Evolutionary conservation across 768 basidiomycete species (phyloP).

Genomic region (Gloeopeniophorella convolvens): DNA sequence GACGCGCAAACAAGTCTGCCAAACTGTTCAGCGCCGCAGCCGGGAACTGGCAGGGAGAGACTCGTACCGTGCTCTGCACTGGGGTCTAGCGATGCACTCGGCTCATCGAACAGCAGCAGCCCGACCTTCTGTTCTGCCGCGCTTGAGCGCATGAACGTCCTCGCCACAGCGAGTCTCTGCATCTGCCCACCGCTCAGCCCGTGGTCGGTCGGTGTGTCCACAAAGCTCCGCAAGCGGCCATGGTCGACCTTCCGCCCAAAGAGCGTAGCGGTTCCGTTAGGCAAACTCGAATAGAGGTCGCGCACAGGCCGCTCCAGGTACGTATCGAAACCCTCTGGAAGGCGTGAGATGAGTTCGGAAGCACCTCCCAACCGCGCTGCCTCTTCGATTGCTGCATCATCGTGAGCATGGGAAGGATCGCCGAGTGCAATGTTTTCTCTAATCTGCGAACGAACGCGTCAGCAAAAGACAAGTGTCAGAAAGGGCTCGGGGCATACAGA

Average conservation of each 20-base stretch:
- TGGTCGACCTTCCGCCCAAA: slow-evolving; percentile 50
- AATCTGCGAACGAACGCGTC: slow-evolving; percentile 38
- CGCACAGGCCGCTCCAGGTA: slow-evolving; percentile 63
- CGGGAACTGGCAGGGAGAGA: background rate
- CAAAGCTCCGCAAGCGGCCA: background rate
- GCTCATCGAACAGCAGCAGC: slow-evolving; percentile 64
- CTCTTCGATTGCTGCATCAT: slow-evolving; percentile 52
- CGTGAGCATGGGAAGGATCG: slow-evolving; percentile 46
- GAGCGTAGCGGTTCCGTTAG: slow-evolving; percentile 56
- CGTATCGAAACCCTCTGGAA: slow-evolving; percentile 64
- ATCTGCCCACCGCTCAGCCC: slow-evolving; percentile 64
- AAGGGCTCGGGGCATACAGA: slow-evolving; percentile 42
- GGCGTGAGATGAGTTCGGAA: slow-evolving; percentile 50
- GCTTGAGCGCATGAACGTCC: slow-evolving; percentile 67
- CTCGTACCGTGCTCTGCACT: slow-evolving; percentile 63
- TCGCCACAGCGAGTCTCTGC: slow-evolving; percentile 68
- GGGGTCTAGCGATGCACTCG: slow-evolving; percentile 68
- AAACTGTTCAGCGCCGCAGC: background rate
- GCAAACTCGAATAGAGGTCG: slow-evolving; percentile 60
- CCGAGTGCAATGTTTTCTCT: slow-evolving; percentile 74
- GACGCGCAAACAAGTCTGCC: slow-evolving; percentile 61
- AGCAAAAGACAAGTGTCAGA: background rate
- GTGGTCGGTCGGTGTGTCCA: background rate
- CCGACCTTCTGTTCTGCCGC: slow-evolving; percentile 43
- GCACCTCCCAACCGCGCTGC: slow-evolving; percentile 72